These are phyloP conservation scores for Xylaria grammica DNA, from an alignment of 495 filamentous ascomycete genomes.

Conservation along the genomic window DNA sequence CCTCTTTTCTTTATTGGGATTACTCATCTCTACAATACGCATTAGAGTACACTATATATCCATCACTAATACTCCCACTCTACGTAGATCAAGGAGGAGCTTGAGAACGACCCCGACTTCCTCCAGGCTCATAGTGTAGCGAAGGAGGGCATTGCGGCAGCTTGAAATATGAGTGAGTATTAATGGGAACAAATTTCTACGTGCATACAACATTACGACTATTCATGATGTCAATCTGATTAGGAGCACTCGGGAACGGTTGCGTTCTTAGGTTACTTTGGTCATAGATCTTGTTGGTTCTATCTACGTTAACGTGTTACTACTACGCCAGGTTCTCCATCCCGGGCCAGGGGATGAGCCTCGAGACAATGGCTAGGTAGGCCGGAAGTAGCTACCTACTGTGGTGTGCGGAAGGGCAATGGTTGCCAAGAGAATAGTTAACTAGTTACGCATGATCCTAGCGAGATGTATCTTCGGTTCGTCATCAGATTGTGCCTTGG, in stretches of 20 bases:
- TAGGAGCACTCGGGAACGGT: neutral
- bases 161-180: constrained; percentile 19
- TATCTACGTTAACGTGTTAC: neutral
- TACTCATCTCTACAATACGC: neutral
- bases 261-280: neutral
- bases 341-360: too few relatives aligned
- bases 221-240: neutral
- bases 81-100: constrained; percentile 64
- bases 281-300: neutral
- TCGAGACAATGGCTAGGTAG: neutral
- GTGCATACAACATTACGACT: neutral
- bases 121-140: constrained; percentile 69
- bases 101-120: constrained; percentile 73
- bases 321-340: neutral
- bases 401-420: neutral
- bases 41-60: constrained; percentile 19
- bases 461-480: neutral
- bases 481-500: constrained; percentile 5
- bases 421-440: neutral
- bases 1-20: neutral
- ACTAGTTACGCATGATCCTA: neutral
- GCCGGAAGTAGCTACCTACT: neutral
- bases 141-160: constrained; percentile 39
- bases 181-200: neutral
- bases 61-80: constrained; percentile 9